Percentiles rank a stretch among this genome's conserved stretches.
These are phyloP conservation scores for Tricholoma saponaceum DNA, from an alignment of 768 basidiomycete genomes.

Conservation along the genomic window DNA sequence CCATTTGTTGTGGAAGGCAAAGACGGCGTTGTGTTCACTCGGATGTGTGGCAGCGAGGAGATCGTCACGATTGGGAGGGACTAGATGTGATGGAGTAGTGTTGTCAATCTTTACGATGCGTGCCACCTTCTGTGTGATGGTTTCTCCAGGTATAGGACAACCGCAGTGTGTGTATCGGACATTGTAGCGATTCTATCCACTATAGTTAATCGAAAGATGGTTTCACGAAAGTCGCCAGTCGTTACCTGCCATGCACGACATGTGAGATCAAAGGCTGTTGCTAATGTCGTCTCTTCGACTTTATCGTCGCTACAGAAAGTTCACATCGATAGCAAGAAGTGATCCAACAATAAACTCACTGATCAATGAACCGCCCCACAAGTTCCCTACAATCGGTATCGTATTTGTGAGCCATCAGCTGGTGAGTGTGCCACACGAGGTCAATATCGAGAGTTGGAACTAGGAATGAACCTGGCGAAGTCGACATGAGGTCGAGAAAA, in stretches of 20 bases:
- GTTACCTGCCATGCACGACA: no score
- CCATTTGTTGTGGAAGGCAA: not conserved
- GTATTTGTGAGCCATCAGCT: slow-evolving; percentile 41
- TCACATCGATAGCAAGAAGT: not conserved
- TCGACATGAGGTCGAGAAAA: slow-evolving; percentile 47
- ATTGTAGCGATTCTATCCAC: slow-evolving; percentile 36
- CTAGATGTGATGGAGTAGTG: slow-evolving; percentile 24
- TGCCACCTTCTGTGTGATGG: slow-evolving; percentile 33
- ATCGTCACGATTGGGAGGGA: slow-evolving; percentile 23
- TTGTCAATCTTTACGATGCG: slow-evolving; percentile 19
- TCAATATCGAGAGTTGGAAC: slow-evolving; percentile 54
- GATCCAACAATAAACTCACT: slow-evolving; percentile 33
- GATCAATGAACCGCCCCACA: slow-evolving; percentile 39
- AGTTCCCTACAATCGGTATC: slow-evolving; percentile 31
- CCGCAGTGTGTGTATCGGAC: slow-evolving; percentile 48
- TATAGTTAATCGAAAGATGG: no score
- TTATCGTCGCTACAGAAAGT: slow-evolving; percentile 28
- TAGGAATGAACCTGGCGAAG: slow-evolving; percentile 29
- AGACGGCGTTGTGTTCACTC: no score
- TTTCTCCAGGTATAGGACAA: no score
- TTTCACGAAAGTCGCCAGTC: not conserved
- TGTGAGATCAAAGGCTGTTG: no score
- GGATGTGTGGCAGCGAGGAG: no score
- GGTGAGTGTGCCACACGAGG: no score
- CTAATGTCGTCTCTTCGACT: slow-evolving; percentile 22